Percentiles rank a stretch among this genome's conserved stretches.
Evolutionary conservation across 805 yeast genomes (phyloP).

Genomic region (Ogataea chonburiensis): DNA sequence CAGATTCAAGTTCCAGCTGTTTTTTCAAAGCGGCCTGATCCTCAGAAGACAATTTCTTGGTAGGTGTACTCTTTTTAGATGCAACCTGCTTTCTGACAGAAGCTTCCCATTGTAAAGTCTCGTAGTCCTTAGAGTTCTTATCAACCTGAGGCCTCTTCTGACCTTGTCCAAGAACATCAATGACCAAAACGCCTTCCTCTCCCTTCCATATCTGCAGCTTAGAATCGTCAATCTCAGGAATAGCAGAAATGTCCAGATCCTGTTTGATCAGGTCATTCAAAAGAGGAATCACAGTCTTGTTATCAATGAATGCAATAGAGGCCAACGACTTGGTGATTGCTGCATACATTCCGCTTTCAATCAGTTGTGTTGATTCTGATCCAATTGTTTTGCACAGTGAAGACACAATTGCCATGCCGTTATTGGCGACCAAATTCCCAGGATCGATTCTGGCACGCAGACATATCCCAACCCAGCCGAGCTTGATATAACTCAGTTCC

Average conservation of each 20-base stretch:
- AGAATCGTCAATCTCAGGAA: conserved; percentile 44
- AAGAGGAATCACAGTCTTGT: conserved; percentile 53
- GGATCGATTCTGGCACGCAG: conserved; percentile 64
- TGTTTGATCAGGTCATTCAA: conserved; percentile 42
- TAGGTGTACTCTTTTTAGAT: conserved; percentile 40
- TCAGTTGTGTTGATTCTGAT: conserved; percentile 20
- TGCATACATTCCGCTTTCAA: conserved; percentile 46
- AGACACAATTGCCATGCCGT: conserved; percentile 29
- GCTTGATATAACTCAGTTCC: conserved; percentile 34
- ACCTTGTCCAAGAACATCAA: conserved; percentile 53
- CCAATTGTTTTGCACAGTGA: conserved; percentile 18
- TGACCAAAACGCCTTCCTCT: conserved; percentile 65
- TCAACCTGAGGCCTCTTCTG: conserved; percentile 48
- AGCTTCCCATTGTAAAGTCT: conserved; percentile 87
- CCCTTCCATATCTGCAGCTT: conserved; percentile 67
- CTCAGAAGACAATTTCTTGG: conserved; percentile 72
- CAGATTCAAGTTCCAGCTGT: conserved; percentile 62
- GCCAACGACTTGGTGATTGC: conserved; percentile 52
- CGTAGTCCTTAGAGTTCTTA: conserved; percentile 82
- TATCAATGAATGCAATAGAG: conserved; percentile 56
- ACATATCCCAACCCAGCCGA: conserved; percentile 79
- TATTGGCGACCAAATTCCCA: conserved; percentile 44
- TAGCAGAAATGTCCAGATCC: conserved; percentile 39
- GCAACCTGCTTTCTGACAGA: conserved; percentile 73
- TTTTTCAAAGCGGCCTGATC: conserved; percentile 63